A percentile compares a stretch with the other conserved stretches of the same genome.
These are phyloP conservation scores for Penicillium malachiteum DNA, from an alignment of 495 filamentous ascomycete genomes.

Conservation along the genomic window DNA sequence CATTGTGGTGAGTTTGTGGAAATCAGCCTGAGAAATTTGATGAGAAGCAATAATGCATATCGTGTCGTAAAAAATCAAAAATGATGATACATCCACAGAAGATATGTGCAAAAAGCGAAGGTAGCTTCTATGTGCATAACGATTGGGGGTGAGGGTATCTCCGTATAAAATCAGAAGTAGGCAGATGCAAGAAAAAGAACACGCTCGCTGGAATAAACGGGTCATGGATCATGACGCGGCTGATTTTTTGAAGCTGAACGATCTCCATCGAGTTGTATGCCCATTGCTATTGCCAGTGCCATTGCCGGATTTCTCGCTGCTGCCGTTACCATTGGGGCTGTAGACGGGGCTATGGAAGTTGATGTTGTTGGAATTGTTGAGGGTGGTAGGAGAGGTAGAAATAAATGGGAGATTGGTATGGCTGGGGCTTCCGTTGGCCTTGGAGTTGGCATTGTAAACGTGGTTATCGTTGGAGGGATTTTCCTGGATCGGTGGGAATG, in stretches of 20 bases:
- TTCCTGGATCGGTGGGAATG: constrained; percentile 6
- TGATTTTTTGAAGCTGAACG: constrained; percentile 30
- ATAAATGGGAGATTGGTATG: background rate
- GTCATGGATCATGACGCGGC: constrained; percentile 17
- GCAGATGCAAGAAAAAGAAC: constrained; percentile 15
- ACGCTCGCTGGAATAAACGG: constrained; percentile 20
- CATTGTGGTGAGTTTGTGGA: constrained; percentile 10
- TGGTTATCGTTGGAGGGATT: background rate
- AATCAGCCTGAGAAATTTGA: background rate
- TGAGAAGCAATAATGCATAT: constrained; percentile 1
- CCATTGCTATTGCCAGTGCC: constrained; percentile 13
- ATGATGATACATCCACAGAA: constrained; percentile 39
- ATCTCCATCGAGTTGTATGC: constrained; percentile 20
- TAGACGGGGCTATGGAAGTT: background rate
- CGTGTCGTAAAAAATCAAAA: constrained; percentile 23
- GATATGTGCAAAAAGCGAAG: constrained; percentile 36
- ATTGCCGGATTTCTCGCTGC: background rate
- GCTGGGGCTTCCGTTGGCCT: background rate
- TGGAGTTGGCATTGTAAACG: background rate
- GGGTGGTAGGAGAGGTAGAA: constrained; percentile 9
- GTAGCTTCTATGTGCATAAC: constrained; percentile 27
- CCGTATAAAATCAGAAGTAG: constrained; percentile 12
- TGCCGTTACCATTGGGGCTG: background rate
- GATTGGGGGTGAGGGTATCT: constrained; percentile 25
- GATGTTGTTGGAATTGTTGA: constrained; percentile 12